phyloP scores from a whole-genome alignment of 371 early-diverging fungal species.

The Mortierella sp. region DNA sequence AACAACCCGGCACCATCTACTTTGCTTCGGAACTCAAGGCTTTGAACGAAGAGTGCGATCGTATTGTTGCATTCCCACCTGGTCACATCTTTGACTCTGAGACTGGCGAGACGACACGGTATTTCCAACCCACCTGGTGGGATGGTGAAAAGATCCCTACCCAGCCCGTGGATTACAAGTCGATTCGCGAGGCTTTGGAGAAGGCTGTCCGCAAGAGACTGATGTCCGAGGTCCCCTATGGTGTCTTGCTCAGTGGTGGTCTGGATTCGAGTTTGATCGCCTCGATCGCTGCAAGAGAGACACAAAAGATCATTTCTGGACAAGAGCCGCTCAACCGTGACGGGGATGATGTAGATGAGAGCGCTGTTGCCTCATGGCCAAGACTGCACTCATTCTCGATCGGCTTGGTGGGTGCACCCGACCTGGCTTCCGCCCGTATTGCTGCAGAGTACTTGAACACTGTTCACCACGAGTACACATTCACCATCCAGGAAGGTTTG shows the following conservation, averaged over 20 bases:
- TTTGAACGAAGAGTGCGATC: constrained; percentile 93
- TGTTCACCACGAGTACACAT: constrained; percentile 94
- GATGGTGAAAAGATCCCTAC: constrained; percentile 65
- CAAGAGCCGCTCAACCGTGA: constrained; percentile 45
- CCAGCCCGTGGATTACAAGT: constrained; percentile 68
- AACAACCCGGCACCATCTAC: constrained; percentile 87
- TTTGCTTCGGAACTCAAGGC: constrained; percentile 95
- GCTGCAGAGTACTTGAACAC: constrained; percentile 92
- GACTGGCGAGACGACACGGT: constrained; percentile 80
- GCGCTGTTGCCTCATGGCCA: constrained; percentile 79
- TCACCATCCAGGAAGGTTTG: constrained; percentile 93
- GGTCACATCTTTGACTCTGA: constrained; percentile 89
- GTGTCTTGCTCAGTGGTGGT: constrained; percentile 94
- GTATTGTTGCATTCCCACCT: constrained; percentile 95
- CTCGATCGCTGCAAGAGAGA: constrained; percentile 88
- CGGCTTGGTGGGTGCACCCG: constrained; percentile 94
- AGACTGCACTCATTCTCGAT: constrained; percentile 95
- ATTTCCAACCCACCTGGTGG: constrained; percentile 94
- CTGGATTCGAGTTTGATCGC: constrained; percentile 95
- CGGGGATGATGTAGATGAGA: constrained; percentile 78
- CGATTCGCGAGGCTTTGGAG: constrained; percentile 83
- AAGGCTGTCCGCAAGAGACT: constrained; percentile 92
- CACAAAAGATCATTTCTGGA: constrained; percentile 65
- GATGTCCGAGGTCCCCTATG: constrained; percentile 97
- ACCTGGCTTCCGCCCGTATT: constrained; percentile 88